Conservation (phyloP, 2,329 filamentous ascomycete genomes). For the Leptographium galeiforme region DNA sequence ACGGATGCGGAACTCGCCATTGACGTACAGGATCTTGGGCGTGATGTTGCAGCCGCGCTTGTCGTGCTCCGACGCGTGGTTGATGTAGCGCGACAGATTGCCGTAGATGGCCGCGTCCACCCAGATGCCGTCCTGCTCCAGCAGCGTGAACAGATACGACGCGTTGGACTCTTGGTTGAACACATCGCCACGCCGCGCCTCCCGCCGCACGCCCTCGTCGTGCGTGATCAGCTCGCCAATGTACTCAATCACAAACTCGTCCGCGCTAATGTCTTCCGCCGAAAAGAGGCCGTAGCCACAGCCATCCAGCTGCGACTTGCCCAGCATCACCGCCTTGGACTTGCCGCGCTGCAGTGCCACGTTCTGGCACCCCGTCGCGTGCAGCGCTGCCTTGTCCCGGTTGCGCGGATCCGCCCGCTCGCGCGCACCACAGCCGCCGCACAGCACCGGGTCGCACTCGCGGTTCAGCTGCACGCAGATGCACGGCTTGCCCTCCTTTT, state of each 20-base stretch:
- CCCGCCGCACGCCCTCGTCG: conserved; percentile 55
- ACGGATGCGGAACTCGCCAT: conserved; percentile 63
- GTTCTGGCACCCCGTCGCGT: conserved; percentile 54
- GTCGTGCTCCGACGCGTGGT: conserved; percentile 49
- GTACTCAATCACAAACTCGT: conserved; percentile 72
- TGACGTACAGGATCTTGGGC: conserved; percentile 57
- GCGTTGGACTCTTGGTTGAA: conserved; percentile 50
- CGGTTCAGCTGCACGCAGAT: conserved; percentile 60
- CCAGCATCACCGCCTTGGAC: conserved; percentile 52
- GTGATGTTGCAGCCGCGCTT: conserved; percentile 45
- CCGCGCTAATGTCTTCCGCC: conserved; percentile 50
- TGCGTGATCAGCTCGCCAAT: conserved; percentile 63
- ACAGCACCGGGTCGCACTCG: conserved; percentile 71
- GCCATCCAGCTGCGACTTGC: conserved; percentile 52
- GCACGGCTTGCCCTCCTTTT: conserved; percentile 46
- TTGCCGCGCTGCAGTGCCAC: conserved; percentile 56
- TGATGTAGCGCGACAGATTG: conserved; percentile 74
- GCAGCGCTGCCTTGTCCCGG: conserved; percentile 42
- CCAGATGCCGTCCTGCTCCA: conserved; percentile 49
- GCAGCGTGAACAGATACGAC: conserved; percentile 50
- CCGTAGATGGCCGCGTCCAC: conserved; percentile 66
- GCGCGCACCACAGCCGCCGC: conserved; percentile 53
- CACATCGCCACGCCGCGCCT: conserved; percentile 44
- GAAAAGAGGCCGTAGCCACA: conserved; percentile 66
- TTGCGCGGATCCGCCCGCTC: conserved; percentile 59